Evolutionary conservation across 148 eudicot species (phyloP).

Genomic region (Camellia sinensis): DNA sequence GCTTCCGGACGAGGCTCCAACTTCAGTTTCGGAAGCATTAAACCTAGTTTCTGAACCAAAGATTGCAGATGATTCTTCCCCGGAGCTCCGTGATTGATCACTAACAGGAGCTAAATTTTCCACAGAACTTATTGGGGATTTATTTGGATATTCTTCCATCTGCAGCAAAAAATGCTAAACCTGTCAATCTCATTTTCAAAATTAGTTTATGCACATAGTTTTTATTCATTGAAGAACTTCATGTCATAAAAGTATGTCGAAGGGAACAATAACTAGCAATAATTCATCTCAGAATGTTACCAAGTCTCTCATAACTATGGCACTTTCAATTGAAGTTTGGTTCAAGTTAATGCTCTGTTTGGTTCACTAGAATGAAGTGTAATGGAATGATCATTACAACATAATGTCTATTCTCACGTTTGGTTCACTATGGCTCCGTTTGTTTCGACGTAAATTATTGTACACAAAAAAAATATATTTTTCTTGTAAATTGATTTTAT

Average conservation of each 20-base stretch:
- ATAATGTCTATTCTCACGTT: too few relatives aligned
- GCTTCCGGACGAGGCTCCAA: slow-evolving; percentile 21
- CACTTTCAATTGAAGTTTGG: neutral
- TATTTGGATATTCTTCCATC: slow-evolving; percentile 24
- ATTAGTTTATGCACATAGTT: neutral
- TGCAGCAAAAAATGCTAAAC: slow-evolving; percentile 16
- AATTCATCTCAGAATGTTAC: neutral
- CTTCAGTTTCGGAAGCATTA: slow-evolving; percentile 17
- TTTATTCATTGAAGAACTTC: neutral
- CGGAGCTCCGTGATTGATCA: slow-evolving; percentile 18
- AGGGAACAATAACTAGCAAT: neutral
- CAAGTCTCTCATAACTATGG: neutral
- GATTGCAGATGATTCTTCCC: slow-evolving; percentile 22
- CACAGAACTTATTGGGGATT: slow-evolving; percentile 15
- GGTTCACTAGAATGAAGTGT: too few relatives aligned
- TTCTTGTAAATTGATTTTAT: too few relatives aligned
- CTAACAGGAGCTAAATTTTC: slow-evolving; percentile 19
- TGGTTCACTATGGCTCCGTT: too few relatives aligned
- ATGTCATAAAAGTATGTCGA: neutral
- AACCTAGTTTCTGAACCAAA: slow-evolving; percentile 25
- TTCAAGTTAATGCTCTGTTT: too few relatives aligned
- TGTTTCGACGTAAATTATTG: too few relatives aligned
- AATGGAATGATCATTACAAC: too few relatives aligned
- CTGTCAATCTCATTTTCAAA: neutral
- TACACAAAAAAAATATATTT: too few relatives aligned